Conservation (phyloP, 768 basidiomycete genomes). For the Jaapia argillacea region DNA sequence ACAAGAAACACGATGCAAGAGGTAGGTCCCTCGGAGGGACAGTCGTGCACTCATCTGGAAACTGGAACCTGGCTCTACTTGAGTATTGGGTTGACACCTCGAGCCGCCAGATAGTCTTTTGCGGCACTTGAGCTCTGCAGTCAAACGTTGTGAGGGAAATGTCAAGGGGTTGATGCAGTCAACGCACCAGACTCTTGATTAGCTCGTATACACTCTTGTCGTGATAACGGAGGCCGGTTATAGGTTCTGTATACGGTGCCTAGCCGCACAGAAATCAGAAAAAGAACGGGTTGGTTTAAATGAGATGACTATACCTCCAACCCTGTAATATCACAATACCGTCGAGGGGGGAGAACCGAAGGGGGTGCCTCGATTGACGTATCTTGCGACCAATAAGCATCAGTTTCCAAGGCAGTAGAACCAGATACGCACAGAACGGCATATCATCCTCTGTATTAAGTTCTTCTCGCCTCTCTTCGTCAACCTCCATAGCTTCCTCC, state of each 20-base stretch:
- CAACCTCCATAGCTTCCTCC: slow-evolving; percentile 51
- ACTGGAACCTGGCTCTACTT: no score
- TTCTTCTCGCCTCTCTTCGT: slow-evolving; percentile 24
- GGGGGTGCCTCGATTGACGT: slow-evolving; percentile 80
- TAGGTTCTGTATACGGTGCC: slow-evolving; percentile 81
- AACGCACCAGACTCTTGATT: slow-evolving; percentile 58
- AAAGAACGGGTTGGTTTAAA: neutral
- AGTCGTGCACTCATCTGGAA: no score
- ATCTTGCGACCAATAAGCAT: slow-evolving; percentile 31
- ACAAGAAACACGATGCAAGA: no score
- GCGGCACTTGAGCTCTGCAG: slow-evolving; percentile 55
- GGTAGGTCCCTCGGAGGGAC: no score
- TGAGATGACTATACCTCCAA: slow-evolving; percentile 42
- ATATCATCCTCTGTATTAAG: slow-evolving; percentile 47
- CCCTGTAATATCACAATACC: slow-evolving; percentile 83
- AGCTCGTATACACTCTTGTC: slow-evolving; percentile 84
- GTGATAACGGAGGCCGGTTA: slow-evolving; percentile 71
- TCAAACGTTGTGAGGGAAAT: neutral
- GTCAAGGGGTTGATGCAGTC: neutral
- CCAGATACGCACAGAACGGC: slow-evolving; percentile 50
- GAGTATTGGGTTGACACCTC: slow-evolving; percentile 28
- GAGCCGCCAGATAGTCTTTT: slow-evolving; percentile 65
- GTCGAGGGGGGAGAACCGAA: slow-evolving; percentile 63
- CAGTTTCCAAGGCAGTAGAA: neutral
- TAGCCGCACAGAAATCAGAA: slow-evolving; percentile 14